These are phyloP conservation scores for Casuarina cunninghamiana DNA, from an alignment of 306 rosid species.

Conservation along the genomic window DNA sequence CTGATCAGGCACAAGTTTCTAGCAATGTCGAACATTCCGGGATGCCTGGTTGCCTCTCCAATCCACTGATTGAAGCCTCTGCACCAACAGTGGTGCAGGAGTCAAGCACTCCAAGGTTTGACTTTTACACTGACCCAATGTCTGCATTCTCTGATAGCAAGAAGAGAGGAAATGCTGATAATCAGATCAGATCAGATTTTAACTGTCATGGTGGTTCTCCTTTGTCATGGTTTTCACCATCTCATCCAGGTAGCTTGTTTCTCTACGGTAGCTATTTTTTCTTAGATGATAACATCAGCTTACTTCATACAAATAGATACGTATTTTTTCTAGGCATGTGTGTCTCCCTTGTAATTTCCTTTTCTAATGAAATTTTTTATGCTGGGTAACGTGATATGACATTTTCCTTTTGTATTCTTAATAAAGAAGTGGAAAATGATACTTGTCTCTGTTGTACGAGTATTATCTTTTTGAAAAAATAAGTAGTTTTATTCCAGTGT, in stretches of 20 bases:
- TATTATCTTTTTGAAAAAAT: background rate
- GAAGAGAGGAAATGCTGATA: conserved; percentile 32
- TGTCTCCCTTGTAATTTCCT: background rate
- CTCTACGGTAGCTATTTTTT: background rate
- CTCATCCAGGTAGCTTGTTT: conserved; percentile 42
- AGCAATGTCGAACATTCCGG: conserved; percentile 25
- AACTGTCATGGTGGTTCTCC: conserved; percentile 35
- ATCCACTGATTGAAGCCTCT: conserved; percentile 66
- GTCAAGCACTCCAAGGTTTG: conserved; percentile 67
- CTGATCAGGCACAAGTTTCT: conserved; percentile 50
- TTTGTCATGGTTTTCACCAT: conserved; percentile 38
- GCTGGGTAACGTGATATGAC: background rate
- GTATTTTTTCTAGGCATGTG: background rate
- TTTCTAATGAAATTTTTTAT: background rate
- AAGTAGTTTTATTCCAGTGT: background rate
- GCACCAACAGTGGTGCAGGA: conserved; percentile 26
- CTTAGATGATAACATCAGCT: background rate
- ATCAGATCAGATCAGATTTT: conserved; percentile 34
- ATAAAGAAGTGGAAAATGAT: background rate
- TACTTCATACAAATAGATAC: background rate
- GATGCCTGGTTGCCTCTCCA: conserved; percentile 54
- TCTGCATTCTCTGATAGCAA: conserved; percentile 66
- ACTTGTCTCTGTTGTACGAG: background rate
- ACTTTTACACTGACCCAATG: conserved; percentile 89
- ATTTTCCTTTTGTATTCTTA: background rate